These are phyloP conservation scores for Panicum virgatum DNA, from an alignment of 202 grass and related monocot species.

Conservation along the genomic window DNA sequence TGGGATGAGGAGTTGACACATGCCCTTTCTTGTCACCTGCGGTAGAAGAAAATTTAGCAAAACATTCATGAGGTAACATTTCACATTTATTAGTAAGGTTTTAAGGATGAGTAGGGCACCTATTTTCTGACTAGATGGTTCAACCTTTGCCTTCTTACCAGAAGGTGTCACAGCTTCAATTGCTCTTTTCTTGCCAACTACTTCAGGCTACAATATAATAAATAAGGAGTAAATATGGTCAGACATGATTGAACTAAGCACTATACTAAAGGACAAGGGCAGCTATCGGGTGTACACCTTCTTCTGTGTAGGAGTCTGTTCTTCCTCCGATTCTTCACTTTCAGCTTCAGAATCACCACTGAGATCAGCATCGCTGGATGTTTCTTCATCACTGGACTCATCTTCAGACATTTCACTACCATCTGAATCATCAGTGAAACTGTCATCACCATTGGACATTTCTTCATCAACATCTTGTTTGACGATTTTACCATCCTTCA, in stretches of 20 bases:
- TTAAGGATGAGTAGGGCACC: slow-evolving; percentile 23
- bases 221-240: neutral
- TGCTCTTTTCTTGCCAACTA: slow-evolving; percentile 54
- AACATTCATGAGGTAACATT: neutral
- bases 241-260: slow-evolving; percentile 5
- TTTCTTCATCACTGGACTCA: slow-evolving; percentile 30
- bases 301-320: slow-evolving; percentile 46
- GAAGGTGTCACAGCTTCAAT: slow-evolving; percentile 45
- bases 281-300: slow-evolving; percentile 46
- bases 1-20: slow-evolving; percentile 65
- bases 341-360: slow-evolving; percentile 41
- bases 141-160: slow-evolving; percentile 76
- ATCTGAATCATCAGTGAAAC: slow-evolving; percentile 24
- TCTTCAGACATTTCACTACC: slow-evolving; percentile 32
- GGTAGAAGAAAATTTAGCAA: neutral
- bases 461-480: slow-evolving; percentile 1
- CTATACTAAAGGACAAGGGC: neutral
- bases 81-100: neutral
- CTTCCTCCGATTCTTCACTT: slow-evolving; percentile 49
- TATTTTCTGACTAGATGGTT: slow-evolving; percentile 55
- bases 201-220: slow-evolving; percentile 36
- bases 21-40: slow-evolving; percentile 63
- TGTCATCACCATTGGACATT: slow-evolving; percentile 15
- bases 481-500: slow-evolving; percentile 2
- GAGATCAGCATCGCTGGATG: neutral